Conservation (phyloP, 768 basidiomycete species). For the Trametes cinnabarina region DNA sequence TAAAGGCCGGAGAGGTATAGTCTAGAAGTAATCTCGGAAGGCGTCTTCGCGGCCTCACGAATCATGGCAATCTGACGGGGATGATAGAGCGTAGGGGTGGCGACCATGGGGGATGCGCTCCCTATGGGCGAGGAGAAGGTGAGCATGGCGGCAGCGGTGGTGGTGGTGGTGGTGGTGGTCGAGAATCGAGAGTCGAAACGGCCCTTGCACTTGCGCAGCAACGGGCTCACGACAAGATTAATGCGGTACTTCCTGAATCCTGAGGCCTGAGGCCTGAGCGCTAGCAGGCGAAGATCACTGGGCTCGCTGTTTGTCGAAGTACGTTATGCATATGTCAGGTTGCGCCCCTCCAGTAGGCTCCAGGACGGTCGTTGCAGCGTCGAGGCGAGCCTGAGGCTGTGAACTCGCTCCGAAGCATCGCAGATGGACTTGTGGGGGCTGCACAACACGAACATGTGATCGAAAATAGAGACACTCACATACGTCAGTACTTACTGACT, state of each 20-base stretch:
- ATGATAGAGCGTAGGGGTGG: background rate
- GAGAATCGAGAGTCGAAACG: no score
- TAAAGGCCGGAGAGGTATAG: constrained; percentile 64
- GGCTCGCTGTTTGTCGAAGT: background rate
- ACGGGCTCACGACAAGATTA: no score
- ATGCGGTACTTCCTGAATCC: no score
- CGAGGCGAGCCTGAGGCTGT: constrained; percentile 3
- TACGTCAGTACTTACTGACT: no score
- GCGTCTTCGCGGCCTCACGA: constrained; percentile 11
- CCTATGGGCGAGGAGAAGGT: constrained; percentile 14
- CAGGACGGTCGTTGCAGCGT: background rate
- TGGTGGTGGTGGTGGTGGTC: constrained; percentile 1
- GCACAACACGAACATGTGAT: constrained; percentile 1
- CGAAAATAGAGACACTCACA: background rate
- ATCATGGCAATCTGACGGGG: constrained; percentile 2
- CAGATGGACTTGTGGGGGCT: background rate
- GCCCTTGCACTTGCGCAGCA: no score
- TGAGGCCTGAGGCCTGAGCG: background rate
- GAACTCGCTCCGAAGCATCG: background rate
- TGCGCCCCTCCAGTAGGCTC: no score
- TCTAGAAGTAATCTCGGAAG: constrained; percentile 40
- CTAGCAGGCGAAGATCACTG: constrained; percentile 4
- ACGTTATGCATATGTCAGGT: no score
- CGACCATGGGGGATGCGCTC: constrained; percentile 5
- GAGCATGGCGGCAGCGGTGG: constrained; percentile 13